A percentile compares a stretch with the other conserved stretches of the same genome.
These are phyloP conservation scores for Trametes sp. DNA, from an alignment of 1,284 basidiomycete species.

Conservation along the genomic window DNA sequence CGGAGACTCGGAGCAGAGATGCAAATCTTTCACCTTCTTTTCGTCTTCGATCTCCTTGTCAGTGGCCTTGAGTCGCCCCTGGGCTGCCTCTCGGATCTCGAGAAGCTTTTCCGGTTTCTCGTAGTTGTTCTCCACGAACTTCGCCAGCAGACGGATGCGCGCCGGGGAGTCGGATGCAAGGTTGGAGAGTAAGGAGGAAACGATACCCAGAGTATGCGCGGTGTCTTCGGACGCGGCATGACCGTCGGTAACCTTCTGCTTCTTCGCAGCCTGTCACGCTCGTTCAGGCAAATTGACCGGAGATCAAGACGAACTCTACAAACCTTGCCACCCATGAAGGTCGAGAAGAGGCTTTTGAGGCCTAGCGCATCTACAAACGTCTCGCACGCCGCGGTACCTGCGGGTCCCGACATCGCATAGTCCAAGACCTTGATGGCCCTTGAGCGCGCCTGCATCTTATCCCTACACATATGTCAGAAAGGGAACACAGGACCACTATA, in stretches of 20 bases:
- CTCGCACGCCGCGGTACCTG: conserved; percentile 81
- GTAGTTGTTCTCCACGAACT: conserved; percentile 93
- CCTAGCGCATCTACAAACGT: conserved; percentile 90
- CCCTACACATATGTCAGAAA: conserved; percentile 54
- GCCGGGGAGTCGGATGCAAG: conserved; percentile 85
- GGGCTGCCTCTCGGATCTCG: conserved; percentile 82
- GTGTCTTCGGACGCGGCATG: conserved; percentile 81
- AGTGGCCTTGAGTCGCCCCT: conserved; percentile 61
- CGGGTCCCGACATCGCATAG: conserved; percentile 85
- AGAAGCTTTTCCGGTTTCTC: conserved; percentile 94
- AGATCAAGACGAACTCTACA: conserved; percentile 24
- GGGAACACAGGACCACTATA: not conserved
- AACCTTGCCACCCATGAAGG: conserved; percentile 91
- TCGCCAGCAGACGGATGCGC: conserved; percentile 86
- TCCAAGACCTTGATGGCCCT: conserved; percentile 91
- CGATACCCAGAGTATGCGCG: conserved; percentile 87
- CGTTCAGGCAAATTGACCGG: no score
- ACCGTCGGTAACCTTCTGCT: conserved; percentile 57
- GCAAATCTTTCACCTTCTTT: conserved; percentile 58
- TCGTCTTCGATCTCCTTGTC: conserved; percentile 74
- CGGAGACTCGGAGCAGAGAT: not conserved
- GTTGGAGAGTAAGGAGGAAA: conserved; percentile 90
- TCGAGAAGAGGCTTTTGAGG: conserved; percentile 87
- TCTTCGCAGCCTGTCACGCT: conserved; percentile 70
- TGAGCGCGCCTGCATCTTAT: conserved; percentile 82